Percentiles rank a stretch among this genome's conserved stretches.
These are phyloP conservation scores for Brassica napus DNA, from an alignment of 345 rosid genomes.

Conservation along the genomic window DNA sequence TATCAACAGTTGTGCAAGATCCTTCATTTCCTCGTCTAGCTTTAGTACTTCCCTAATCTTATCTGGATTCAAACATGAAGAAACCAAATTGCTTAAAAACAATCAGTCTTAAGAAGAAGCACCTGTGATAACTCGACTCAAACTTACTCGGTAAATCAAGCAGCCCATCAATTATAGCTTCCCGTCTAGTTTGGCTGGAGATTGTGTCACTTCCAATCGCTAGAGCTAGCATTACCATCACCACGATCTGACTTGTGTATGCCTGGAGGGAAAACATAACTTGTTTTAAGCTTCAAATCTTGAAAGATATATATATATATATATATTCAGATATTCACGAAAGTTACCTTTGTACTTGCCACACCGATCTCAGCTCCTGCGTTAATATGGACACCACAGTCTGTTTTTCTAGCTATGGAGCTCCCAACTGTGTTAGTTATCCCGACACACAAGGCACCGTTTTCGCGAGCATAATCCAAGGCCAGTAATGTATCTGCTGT, in stretches of 20 bases:
- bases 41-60: slow-evolving; percentile 83
- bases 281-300: not conserved
- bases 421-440: slow-evolving; percentile 97
- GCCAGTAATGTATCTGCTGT: slow-evolving; percentile 93
- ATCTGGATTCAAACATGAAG: slow-evolving; percentile 45
- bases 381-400: slow-evolving; percentile 90
- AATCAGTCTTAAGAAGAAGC: not conserved
- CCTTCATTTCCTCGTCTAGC: slow-evolving; percentile 81
- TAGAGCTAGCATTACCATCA: slow-evolving; percentile 93
- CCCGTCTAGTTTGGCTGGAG: slow-evolving; percentile 74
- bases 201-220: slow-evolving; percentile 89
- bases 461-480: slow-evolving; percentile 75
- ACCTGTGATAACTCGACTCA: not conserved
- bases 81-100: not conserved
- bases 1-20: slow-evolving; percentile 69
- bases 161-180: slow-evolving; percentile 90
- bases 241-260: slow-evolving; percentile 96
- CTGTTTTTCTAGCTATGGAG: slow-evolving; percentile 86
- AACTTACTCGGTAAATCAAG: slow-evolving; percentile 83
- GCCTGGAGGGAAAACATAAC: slow-evolving; percentile 50
- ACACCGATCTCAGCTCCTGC: slow-evolving; percentile 98
- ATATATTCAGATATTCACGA: not conserved
- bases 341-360: slow-evolving; percentile 89
- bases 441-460: slow-evolving; percentile 96
- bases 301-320: not conserved